Base-by-base conservation (phyloP, 129 eudicot species). In the Kitagawia praeruptora region DNA sequence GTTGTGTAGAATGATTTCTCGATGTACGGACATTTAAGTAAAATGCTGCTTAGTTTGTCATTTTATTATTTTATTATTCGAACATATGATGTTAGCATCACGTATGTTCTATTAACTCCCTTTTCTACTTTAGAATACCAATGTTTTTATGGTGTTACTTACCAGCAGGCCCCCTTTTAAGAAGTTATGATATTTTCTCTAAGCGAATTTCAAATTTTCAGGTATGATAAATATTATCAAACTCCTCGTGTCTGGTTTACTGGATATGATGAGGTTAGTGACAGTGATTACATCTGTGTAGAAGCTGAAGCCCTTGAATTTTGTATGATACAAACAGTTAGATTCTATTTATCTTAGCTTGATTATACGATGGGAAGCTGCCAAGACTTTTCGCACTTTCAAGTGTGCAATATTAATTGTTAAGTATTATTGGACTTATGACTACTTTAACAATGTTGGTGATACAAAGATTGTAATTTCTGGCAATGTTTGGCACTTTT, bases 211-310 rank as follows among this genome's bases (percentile, higher is more conserved):
- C 47, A 6, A 42, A n/a, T 28, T 53, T 46, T 75, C 91, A 95
- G 98, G 91, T 95, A 95, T 83, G 98, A 95, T 83, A 95, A 95
- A 85, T 95, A 95, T 82, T 95, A 95, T 85, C 98, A 92, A 85
- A 95, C 98, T 82, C 97, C 98, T 82, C 97, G 98, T 75, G 91
- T 94, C 34, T 95, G 98, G 98, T 96, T 95, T 79, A 95, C 98
- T 84, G 97, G 98, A 69, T 95, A 95, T 87, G 98, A 95, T 78
- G 98, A 95, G 98, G 98, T 95, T 78, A 81, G 93, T 80, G 31
- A 54, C 78, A 49, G 31, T 40, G 70, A 80, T 56, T 85, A 73
- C 48, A 73, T 73, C 42, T 31, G 31, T 67, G 19, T 31, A 5
- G 27, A 28, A 67, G 73, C 23, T 4, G 3, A 67, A 28, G 3